Evolutionary conservation across 1,139 yeast species (phyloP), one percentile per base, ranked within the genome.

Genomic region (Debaryomycetaceae sp.): DNA sequence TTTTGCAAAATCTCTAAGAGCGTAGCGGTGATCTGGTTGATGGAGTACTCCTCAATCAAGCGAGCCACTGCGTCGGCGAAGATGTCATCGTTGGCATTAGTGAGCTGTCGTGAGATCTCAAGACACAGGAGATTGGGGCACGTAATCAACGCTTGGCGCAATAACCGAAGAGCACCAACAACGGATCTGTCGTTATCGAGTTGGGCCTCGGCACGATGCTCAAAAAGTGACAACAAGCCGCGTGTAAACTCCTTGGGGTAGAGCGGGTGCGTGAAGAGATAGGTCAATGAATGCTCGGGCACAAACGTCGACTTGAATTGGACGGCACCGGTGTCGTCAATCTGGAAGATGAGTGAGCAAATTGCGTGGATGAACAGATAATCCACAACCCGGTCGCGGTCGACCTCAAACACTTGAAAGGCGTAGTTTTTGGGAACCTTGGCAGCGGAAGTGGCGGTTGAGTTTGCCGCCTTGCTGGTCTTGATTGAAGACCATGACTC

Each of bases 251-350:
- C 58, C 4, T 65, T 58, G 7, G 96, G 96, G 55, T 82, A 86
- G 20, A 85, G 59, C 16, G 96, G 96, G 57, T 86, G 95, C 2
- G 95, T 84, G 39, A 89, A 65, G 25, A 88, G 64, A 50, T 85
- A 89, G 4, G 83, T 73, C 34, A 85, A 56, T 2, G 88, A 67
- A 29, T 60, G 60, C 45, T 81, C 79, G 27, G 91, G 82, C 21
- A 73, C 43, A 34, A 62, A 63, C 13, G 44, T 48, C 9, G 41
- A 39, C 25, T 49, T 38, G 30, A 58, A 45, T 19, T 36, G 38
- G 6, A 54, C 46, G n/a, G 38, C 36, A 6, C 38, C 40, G 25
- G 12, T 23, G 25, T n/a, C n/a, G n/a, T 44, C 37, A 23, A 38
- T 38, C 4, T 48, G 37, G 31, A 76, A 63, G 7, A 80, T 60